Evolutionary conservation across 2,329 filamentous ascomycete genomes (phyloP).

Genomic region (Colletotrichum sojae): DNA sequence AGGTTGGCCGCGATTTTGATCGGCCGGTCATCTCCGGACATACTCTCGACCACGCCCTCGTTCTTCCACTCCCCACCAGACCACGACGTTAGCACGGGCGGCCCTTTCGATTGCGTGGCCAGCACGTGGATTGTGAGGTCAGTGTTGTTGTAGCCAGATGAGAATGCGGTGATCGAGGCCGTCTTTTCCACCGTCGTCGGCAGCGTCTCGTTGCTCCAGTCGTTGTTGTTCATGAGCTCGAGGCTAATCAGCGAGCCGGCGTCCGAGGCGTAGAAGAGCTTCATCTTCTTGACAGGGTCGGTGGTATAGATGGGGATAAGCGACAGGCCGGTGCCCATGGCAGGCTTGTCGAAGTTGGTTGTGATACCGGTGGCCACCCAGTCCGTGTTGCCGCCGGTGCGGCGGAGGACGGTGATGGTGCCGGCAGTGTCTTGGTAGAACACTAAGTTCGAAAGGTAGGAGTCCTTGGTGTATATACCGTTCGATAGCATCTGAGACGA

Average conservation of each 20-base stretch:
- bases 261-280: slow-evolving; percentile 29
- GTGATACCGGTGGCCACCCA: slow-evolving; percentile 27
- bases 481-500: slow-evolving; percentile 34
- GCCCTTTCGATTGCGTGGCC: slow-evolving; percentile 8
- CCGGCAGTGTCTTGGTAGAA: slow-evolving; percentile 34
- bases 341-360: slow-evolving; percentile 28
- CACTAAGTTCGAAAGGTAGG: slow-evolving; percentile 32
- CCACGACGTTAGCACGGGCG: slow-evolving; percentile 20
- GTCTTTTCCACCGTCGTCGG: slow-evolving; percentile 21
- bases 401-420: slow-evolving; percentile 25
- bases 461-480: slow-evolving; percentile 27
- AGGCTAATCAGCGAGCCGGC: slow-evolving; percentile 19
- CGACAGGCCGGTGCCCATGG: slow-evolving; percentile 23
- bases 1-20: slow-evolving; percentile 32
- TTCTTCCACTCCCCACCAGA: slow-evolving; percentile 28
- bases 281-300: slow-evolving; percentile 19
- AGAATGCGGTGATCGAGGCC: slow-evolving; percentile 32
- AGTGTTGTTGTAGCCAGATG: slow-evolving; percentile 31
- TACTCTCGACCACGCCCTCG: slow-evolving; percentile 15
- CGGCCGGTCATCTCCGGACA: slow-evolving; percentile 32
- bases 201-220: slow-evolving; percentile 23
- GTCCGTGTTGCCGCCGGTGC: slow-evolving; percentile 25
- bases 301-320: slow-evolving; percentile 31
- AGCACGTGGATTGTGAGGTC: slow-evolving; percentile 36
- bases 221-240: slow-evolving; percentile 18